These are phyloP conservation scores for Pythium myriotylum DNA, from an alignment of 352 stramenopile genomes.

Conservation along the genomic window DNA sequence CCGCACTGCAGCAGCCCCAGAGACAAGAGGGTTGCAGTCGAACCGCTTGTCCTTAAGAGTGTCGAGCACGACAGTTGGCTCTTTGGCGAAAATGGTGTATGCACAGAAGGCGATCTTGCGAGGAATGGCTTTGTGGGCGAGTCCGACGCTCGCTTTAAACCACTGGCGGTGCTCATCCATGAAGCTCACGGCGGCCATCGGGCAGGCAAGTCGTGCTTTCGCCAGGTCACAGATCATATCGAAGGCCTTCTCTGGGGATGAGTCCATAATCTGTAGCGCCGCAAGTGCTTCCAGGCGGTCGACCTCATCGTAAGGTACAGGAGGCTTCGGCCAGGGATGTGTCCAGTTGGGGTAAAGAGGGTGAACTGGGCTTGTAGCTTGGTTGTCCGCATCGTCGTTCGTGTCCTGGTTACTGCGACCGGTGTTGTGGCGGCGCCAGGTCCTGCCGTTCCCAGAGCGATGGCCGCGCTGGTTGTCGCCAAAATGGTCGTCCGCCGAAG, in stretches of 20 bases:
- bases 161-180: conserved; percentile 77
- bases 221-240: conserved; percentile 82
- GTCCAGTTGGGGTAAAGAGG: conserved; percentile 39
- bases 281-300: conserved; percentile 54
- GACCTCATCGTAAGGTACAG: conserved; percentile 53
- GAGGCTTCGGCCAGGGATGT: conserved; percentile 76
- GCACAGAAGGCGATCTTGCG: conserved; percentile 83
- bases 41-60: conserved; percentile 90
- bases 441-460: conserved; percentile 4
- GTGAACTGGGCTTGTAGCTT: conserved; percentile 26
- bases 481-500: conserved; percentile 22
- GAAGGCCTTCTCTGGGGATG: conserved; percentile 57
- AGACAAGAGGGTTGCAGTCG: conserved; percentile 87
- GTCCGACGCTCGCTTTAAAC: conserved; percentile 74
- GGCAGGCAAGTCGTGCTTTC: conserved; percentile 61
- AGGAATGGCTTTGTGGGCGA: conserved; percentile 77
- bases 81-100: conserved; percentile 57
- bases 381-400: conserved; percentile 28
- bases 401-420: conserved; percentile 29
- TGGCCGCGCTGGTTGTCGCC: conserved; percentile 31
- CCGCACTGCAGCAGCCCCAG: conserved; percentile 85
- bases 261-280: conserved; percentile 63
- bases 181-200: conserved; percentile 83
- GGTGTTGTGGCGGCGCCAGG: conserved; percentile 14
- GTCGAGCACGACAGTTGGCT: conserved; percentile 86